Evolutionary conservation across 129 eudicot genomes (phyloP).

Genomic region (Chrysanthemum lavandulifolium): DNA sequence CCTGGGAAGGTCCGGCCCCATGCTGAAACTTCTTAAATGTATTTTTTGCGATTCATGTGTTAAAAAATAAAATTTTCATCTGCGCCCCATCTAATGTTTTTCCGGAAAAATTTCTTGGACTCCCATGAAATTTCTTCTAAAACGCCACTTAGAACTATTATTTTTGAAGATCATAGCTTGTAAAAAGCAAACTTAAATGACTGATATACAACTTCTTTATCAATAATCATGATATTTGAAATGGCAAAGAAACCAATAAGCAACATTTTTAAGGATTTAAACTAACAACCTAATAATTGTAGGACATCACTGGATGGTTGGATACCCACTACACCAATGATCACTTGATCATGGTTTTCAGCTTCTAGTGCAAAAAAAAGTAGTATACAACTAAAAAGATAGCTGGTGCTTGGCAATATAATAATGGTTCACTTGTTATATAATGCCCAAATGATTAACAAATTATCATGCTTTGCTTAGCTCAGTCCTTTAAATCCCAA

Average conservation of each 20-base stretch:
- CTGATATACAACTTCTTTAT: no score
- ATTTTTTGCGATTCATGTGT: no score
- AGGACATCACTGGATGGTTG: neutral
- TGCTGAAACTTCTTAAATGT: no score
- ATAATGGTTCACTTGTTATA: slow-evolving; percentile 18
- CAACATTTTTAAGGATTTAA: neutral
- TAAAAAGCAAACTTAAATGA: no score
- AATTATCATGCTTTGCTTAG: slow-evolving; percentile 25
- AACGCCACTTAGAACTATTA: no score
- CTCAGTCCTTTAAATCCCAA: slow-evolving; percentile 18
- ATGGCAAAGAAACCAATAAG: neutral
- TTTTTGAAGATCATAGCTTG: neutral
- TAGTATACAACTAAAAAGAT: slow-evolving; percentile 12
- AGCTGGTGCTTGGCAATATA: slow-evolving; percentile 11
- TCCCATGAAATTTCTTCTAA: no score
- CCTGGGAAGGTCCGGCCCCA: no score
- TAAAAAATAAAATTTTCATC: no score
- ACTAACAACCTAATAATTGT: neutral
- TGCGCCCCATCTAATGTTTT: no score
- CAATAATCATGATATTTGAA: neutral
- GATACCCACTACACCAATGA: slow-evolving; percentile 4
- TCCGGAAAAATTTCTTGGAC: no score
- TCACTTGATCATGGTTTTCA: neutral
- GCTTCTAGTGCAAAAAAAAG: slow-evolving; percentile 13
- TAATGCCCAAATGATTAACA: slow-evolving; percentile 28